Evolutionary conservation across 1,139 yeast genomes (phyloP), one percentile per base, ranked within the genome.

Genomic region (Ogataea hybrid): DNA sequence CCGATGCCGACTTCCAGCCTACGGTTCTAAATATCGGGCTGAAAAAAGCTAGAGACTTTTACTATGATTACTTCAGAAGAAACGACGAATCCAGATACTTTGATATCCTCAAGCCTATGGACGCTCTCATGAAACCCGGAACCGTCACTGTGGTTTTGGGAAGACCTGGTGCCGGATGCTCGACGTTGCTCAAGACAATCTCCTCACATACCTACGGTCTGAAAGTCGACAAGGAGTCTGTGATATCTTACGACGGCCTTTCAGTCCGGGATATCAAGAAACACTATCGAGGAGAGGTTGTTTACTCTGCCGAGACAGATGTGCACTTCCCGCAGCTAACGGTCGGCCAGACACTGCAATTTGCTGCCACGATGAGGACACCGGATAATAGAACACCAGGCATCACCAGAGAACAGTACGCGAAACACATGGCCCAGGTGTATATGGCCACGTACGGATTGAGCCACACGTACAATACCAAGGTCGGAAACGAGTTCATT

Each of bases 91-190:
- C 56, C 61, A 16, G 60, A 14, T 56, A 61, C 57, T 79, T 71
- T 39, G 81, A 81, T 46, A 84, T 84, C 47, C 64, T 82, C 52
- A 75, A 78, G 54, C 70, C 81, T 17, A 79, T 83, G 80, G 86
- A 83, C 51, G 90, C 84, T 21, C 54, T 80, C 6, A 68, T 82
- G 49, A 67, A 69, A 33, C 84, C 92, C 0, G 90, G 95, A 42
- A 86, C 84, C 54, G 69, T 85, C 41, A 75, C 86, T 5, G 87
- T 85, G 37, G 94, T 84, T 1, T 65, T 84, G 30, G 94, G 94
- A 32, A 76, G 90, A 60, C 94, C 94, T 0, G 94, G 94, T 57
- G 78, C 90, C 25, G 95, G 95, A 44, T 85, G 95, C 62, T 74
- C 94, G 3, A 84, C 95, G 2, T 70, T 84, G 41, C 65, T 85